A percentile compares a stretch with the other conserved stretches of the same genome.
These are phyloP conservation scores for Prunus mume DNA, from an alignment of 306 rosid genomes.

Conservation along the genomic window DNA sequence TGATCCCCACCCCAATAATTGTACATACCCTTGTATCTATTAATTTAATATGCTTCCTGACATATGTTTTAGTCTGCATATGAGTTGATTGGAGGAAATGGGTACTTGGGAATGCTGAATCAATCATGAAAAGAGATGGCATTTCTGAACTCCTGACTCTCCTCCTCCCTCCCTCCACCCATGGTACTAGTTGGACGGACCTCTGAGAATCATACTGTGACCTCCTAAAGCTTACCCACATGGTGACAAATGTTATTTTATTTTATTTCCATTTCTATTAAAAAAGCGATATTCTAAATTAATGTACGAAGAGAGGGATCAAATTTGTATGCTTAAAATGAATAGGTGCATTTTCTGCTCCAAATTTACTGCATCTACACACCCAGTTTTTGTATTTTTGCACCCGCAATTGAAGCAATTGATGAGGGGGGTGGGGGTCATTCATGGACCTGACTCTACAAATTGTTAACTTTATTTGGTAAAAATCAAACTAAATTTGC, in stretches of 20 bases:
- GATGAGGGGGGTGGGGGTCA: neutral
- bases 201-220: neutral
- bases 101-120: constrained; percentile 51
- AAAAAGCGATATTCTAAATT: no score
- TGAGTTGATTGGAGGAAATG: constrained; percentile 44
- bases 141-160: constrained; percentile 52
- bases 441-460: no score
- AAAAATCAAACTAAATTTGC: neutral
- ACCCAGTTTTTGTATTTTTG: constrained; percentile 2
- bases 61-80: constrained; percentile 31
- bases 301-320: no score
- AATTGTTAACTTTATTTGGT: no score
- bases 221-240: neutral
- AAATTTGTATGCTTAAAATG: no score
- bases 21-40: neutral
- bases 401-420: constrained; percentile 7
- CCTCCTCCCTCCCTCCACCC: constrained; percentile 10
- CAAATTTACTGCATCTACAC: neutral
- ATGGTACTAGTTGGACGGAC: constrained; percentile 51
- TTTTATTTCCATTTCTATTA: no score
- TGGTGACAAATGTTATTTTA: neutral
- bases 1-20: neutral
- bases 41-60: neutral
- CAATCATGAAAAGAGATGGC: constrained; percentile 51
- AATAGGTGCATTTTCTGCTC: neutral